Conservation (phyloP, 495 filamentous ascomycete genomes). For the Penicillium ucsense region DNA sequence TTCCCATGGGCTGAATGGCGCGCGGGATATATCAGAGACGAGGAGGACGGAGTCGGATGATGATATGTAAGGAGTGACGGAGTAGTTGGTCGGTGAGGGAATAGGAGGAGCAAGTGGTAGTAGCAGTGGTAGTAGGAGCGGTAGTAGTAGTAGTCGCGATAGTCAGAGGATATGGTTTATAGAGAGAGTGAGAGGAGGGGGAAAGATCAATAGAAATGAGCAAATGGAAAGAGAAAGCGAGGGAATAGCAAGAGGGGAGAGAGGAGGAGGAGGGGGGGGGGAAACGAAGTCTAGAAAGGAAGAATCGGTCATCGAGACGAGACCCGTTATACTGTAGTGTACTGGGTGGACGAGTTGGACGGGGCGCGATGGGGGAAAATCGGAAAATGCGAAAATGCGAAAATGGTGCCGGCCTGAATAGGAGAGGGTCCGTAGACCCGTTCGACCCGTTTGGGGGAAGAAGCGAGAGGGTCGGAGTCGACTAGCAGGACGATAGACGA, state of each 20-base stretch:
- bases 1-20: slow-evolving; percentile 5
- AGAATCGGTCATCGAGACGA: not conserved
- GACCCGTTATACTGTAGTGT: slow-evolving; percentile 16
- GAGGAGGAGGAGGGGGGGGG: not conserved
- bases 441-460: slow-evolving; percentile 21
- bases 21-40: not conserved
- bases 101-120: slow-evolving; percentile 13
- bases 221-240: slow-evolving; percentile 4
- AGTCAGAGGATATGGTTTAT: too few relatives aligned
- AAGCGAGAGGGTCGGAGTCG: not conserved
- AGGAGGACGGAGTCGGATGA: not conserved
- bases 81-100: slow-evolving; percentile 12
- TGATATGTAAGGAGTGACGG: slow-evolving; percentile 22
- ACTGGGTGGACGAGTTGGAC: slow-evolving; percentile 12
- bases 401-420: slow-evolving; percentile 31
- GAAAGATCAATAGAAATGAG: slow-evolving; percentile 11
- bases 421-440: slow-evolving; percentile 23
- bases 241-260: slow-evolving; percentile 22
- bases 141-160: too few relatives aligned
- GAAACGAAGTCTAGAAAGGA: not conserved
- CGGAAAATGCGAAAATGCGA: slow-evolving; percentile 17
- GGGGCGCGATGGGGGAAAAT: too few relatives aligned
- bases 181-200: slow-evolving; percentile 1
- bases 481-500: not conserved
- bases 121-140: slow-evolving; percentile 7